Percentiles rank a stretch among this genome's conserved stretches.
These are phyloP conservation scores for Aurantiochytrium sp. DNA, from an alignment of 108 stramenopile genomes.

Conservation along the genomic window DNA sequence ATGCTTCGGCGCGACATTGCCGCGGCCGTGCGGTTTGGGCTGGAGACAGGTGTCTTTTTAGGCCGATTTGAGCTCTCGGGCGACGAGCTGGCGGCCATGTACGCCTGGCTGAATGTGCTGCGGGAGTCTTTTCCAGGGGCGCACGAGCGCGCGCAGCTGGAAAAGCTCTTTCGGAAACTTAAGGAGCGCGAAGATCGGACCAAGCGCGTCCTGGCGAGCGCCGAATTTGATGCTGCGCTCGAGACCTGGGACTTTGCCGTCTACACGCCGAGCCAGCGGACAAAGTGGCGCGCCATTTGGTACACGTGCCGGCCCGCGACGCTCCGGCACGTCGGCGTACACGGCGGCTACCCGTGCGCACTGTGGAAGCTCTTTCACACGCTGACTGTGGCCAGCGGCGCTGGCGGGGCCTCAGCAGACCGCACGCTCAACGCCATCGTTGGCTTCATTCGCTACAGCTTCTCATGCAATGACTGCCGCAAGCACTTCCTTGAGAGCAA, in stretches of 20 bases:
- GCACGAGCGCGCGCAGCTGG: neutral
- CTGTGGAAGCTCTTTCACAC: neutral
- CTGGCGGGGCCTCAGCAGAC: neutral
- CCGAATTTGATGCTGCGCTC: neutral
- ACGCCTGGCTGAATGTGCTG: slow-evolving; percentile 22
- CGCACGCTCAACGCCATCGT: neutral
- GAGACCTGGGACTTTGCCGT: neutral
- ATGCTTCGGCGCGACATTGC: neutral
- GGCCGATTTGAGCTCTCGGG: neutral
- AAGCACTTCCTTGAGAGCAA: neutral
- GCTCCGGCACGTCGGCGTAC: neutral
- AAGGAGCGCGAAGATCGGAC: neutral
- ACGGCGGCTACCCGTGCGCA: slow-evolving; percentile 10
- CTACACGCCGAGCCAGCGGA: neutral
- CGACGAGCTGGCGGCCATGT: neutral
- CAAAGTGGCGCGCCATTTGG: neutral
- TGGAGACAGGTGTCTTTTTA: neutral
- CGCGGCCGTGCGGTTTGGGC: neutral
- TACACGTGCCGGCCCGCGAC: neutral
- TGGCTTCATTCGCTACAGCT: neutral
- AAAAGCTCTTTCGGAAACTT: neutral
- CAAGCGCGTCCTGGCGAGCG: neutral
- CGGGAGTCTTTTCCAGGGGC: slow-evolving; percentile 13
- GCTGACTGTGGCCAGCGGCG: neutral
- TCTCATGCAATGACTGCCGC: slow-evolving; percentile 22